A percentile compares a stretch with the other conserved stretches of the same genome.
Conservation (phyloP, 768 basidiomycete genomes). For the Amanita rimosa region DNA sequence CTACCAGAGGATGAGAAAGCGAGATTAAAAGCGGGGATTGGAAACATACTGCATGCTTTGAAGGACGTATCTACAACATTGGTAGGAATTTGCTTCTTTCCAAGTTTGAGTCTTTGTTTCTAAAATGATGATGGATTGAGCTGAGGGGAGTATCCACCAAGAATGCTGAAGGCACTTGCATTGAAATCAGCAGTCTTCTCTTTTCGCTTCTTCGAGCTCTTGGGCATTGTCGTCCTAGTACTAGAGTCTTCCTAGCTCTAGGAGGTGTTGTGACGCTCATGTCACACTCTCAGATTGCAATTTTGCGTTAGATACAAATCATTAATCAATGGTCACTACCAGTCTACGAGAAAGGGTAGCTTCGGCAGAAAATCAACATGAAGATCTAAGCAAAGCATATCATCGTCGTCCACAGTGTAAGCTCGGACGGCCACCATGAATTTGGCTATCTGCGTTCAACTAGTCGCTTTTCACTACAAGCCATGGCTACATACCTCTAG, state of each 20-base stretch:
- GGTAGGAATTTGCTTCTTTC: conserved; percentile 73
- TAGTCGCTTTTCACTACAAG: not conserved
- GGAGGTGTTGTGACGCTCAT: not conserved
- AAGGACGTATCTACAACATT: conserved; percentile 96
- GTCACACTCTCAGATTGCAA: not conserved
- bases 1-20: conserved; percentile 28
- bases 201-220: conserved; percentile 79
- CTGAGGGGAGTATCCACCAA: not conserved
- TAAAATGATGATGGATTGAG: conserved; percentile 20
- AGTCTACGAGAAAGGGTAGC: conserved; percentile 16
- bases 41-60: conserved; percentile 75
- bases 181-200: conserved; percentile 84
- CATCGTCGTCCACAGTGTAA: conserved; percentile 60
- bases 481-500: conserved; percentile 36
- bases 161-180: conserved; percentile 24
- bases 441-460: conserved; percentile 47
- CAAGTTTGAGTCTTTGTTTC: conserved; percentile 96
- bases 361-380: conserved; percentile 57
- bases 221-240: not conserved
- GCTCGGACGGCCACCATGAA: conserved; percentile 63
- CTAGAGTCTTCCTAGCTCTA: too few species aligned
- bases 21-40: not conserved
- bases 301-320: too few species aligned
- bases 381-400: conserved; percentile 73
- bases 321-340: not conserved